Conservation (phyloP, 257 asterid genomes). For the Craterostigma plantagineum region DNA sequence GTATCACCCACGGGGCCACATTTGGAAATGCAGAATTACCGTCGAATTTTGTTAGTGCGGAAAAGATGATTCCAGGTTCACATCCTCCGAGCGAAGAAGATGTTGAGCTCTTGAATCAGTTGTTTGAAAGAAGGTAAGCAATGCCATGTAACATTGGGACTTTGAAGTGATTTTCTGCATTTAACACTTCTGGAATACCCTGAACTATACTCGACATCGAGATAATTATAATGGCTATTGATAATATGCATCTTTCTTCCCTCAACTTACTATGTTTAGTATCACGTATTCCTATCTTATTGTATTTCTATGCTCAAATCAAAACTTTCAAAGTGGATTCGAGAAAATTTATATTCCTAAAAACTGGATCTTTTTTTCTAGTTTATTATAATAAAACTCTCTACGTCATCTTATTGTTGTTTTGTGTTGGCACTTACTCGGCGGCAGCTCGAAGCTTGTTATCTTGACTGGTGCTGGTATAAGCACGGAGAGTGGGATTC, state of each 20-base stretch:
- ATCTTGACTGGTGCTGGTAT: conserved; percentile 92
- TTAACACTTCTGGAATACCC: not conserved
- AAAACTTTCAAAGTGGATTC: too few species aligned
- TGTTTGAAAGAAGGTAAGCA: conserved; percentile 66
- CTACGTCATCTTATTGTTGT: not conserved
- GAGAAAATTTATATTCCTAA: not conserved
- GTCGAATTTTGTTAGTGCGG: conserved; percentile 36
- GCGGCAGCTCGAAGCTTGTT: conserved; percentile 72
- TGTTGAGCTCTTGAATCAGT: conserved; percentile 32
- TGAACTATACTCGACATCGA: not conserved
- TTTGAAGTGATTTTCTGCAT: not conserved
- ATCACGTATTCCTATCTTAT: too few species aligned
- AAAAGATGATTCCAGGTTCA: conserved; percentile 51
- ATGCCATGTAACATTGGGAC: not conserved
- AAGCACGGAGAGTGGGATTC: conserved; percentile 97
- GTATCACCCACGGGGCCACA: conserved; percentile 41
- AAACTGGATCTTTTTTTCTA: too few species aligned
- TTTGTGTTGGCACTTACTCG: conserved; percentile 7
- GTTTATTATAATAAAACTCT: conserved; percentile 1
- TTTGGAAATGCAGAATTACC: conserved; percentile 36
- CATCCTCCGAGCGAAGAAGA: conserved; percentile 60
- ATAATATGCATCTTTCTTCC: too few species aligned
- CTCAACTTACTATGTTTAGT: too few species aligned
- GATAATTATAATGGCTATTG: too few species aligned
- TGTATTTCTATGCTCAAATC: too few species aligned